Evolutionary conservation across 306 rosid species (phyloP), one percentile per base, ranked within the genome.

Genomic region (Rosa multiflora): DNA sequence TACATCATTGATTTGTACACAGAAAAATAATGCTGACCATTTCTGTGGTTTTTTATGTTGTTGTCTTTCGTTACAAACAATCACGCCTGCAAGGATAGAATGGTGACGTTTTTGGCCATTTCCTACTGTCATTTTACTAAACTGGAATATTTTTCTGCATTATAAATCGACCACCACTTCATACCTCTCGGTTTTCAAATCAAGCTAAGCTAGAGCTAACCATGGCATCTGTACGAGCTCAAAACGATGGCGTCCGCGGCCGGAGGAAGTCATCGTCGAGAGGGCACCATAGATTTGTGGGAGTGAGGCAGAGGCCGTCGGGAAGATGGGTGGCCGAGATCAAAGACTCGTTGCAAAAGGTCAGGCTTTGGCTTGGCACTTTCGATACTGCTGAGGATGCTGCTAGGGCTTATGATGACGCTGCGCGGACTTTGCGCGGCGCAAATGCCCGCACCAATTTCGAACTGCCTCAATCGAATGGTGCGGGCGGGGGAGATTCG

Each of bases 261-360:
- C 78, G 84, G 63, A 90, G 82, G 85, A 90, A 88, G 55, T 6
- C 90, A 55, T 87, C 90, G 10, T 83, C 92, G 5, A 88, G 96
- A 77, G 92, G 97, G 14, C 97, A 90, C 85, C 86, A 86, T 32
- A 83, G 81, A 55, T 92, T 76, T 40, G 93, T 92, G 20, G 97
- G 97, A 3, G 96, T 92, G 48, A 88, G 92, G 2, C 92, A 89
- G 66, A 85, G 93, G 62, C 97, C 97, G 8, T 90, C 93, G 0
- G 97, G 97, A 20, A 86, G 96, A 86, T 92, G 95, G 97, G 97
- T 92, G 20, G 91, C 97, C 1, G 97, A 92, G 90, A 92, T 90
- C 81, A 92, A 92, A 71, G 95, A 92, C 82, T 92, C 97, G 0
- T 18, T 89, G 39, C 90, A 85, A 23, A 88, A 90, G 75, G 90